Conservation (phyloP, 2,329 filamentous ascomycete species). For the Ophiostoma fasciatum region DNA sequence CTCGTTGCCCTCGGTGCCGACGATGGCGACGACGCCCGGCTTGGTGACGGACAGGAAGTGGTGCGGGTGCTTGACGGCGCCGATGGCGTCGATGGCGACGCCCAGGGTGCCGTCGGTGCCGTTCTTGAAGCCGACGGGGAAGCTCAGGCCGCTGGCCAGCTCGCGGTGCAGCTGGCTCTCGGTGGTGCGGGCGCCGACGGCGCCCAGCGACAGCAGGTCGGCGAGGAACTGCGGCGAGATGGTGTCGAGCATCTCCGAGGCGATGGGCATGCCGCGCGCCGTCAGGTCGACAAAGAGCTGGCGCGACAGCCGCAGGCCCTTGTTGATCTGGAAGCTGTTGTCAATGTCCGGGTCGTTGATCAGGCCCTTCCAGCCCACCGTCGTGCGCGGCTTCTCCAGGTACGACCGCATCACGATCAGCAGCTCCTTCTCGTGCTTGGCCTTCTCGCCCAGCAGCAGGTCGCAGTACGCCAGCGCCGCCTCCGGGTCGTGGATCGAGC, state of each 20-base stretch:
- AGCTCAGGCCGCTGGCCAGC: constrained; percentile 81
- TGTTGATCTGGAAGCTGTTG: constrained; percentile 98
- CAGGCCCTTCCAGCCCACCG: constrained; percentile 95
- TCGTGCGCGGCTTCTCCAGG: constrained; percentile 95
- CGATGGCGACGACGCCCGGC: constrained; percentile 86
- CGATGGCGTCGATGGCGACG: constrained; percentile 91
- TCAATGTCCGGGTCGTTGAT: constrained; percentile 99
- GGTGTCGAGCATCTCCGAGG: constrained; percentile 95
- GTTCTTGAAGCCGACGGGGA: constrained; percentile 99
- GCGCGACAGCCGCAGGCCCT: constrained; percentile 72
- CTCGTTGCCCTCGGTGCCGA: constrained; percentile 85
- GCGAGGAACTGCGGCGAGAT: constrained; percentile 95
- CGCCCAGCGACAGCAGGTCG: constrained; percentile 80
- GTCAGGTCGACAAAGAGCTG: constrained; percentile 92
- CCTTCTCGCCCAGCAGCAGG: constrained; percentile 62
- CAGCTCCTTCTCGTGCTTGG: constrained; percentile 79
- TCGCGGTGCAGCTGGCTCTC: constrained; percentile 94
- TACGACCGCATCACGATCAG: constrained; percentile 96
- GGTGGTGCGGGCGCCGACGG: constrained; percentile 89
- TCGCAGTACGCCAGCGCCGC: constrained; percentile 90
- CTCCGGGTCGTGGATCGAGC: constrained; percentile 89
- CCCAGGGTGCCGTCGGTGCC: constrained; percentile 83
- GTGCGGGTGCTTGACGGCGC: constrained; percentile 79
- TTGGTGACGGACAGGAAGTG: constrained; percentile 97
- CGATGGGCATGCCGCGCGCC: constrained; percentile 83